Evolutionary conservation across 2,329 filamentous ascomycete species (phyloP), one percentile per base, ranked within the genome.

Genomic region (Aspergillus sclerotialis): DNA sequence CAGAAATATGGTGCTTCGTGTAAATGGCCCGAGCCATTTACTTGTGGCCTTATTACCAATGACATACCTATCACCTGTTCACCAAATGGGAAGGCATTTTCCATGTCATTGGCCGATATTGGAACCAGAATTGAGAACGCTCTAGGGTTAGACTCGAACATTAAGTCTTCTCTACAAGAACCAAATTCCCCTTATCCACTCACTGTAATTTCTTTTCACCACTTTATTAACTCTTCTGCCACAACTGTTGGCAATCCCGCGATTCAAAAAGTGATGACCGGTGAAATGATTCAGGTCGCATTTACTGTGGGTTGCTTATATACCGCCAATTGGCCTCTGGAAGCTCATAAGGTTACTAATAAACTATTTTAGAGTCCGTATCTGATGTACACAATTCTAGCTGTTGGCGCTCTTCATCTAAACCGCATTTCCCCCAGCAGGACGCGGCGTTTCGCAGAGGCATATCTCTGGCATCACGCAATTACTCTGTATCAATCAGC

Each of bases 371-470:
- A 56, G 55, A 49, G 32, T 26, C 32, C 49, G 0, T 45, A 58
- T 32, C 26, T 59, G 4, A 55, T 59, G 52, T 55, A 57, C 32
- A 52, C 52, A 3, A 42, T 59, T 14, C 38, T 59, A 7, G 54
- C 39, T 8, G 47, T 50, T 4, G 50, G 50, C 7, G 44, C 45
- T 16, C 45, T 54, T 1, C 53, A 58, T 23, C 40, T 57, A 2
- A 50, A 49, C 25, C 48, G 52, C 4, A 28, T 46, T 5, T 38
- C 36, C 7, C 54, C 52, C 3, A 38, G 37, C 18, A 35, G 44
- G 23, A 34, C 40, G 4, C 38, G 41, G 10, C 35, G 39, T 7
- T 16, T 48, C 10, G 49, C 49, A 11, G 55, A 55, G 37, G 39
- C 47, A 6, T 49, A 51, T 35, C 52, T 55, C 39, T 58, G 55